Conservation (phyloP, 1,284 basidiomycete species). For the Ceratobasidium theobromae region DNA sequence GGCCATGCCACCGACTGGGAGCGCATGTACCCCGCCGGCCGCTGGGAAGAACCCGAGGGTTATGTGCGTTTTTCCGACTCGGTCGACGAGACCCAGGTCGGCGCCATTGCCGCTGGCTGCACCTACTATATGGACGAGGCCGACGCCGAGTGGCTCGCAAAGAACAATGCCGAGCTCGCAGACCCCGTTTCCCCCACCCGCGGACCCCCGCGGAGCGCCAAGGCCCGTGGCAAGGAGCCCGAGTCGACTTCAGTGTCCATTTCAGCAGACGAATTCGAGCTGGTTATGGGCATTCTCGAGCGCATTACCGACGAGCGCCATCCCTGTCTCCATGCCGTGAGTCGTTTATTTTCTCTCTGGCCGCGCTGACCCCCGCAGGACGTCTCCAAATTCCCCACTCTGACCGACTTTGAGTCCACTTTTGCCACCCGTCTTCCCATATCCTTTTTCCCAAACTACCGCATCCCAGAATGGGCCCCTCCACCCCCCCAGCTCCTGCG, state of each 20-base stretch:
- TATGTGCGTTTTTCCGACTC: conserved; percentile 88
- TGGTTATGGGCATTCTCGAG: conserved; percentile 94
- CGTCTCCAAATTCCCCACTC: conserved; percentile 60
- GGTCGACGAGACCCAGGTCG: conserved; percentile 72
- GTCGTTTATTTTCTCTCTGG: conserved; percentile 41
- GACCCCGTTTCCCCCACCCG: conserved; percentile 70
- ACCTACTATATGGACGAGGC: conserved; percentile 96
- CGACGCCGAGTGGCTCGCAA: conserved; percentile 91
- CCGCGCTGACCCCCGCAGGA: conserved; percentile 42
- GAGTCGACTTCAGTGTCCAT: conserved; percentile 60
- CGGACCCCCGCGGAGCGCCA: conserved; percentile 61
- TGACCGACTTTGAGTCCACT: conserved; percentile 75
- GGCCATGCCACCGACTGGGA: conserved; percentile 76
- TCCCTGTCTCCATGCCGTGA: conserved; percentile 87
- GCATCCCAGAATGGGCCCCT: conserved; percentile 63
- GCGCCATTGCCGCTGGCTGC: conserved; percentile 65
- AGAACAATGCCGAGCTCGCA: conserved; percentile 82
- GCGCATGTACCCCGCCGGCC: conserved; percentile 66
- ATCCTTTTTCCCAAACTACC: conserved; percentile 63
- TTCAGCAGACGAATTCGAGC: conserved; percentile 89
- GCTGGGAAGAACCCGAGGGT: conserved; percentile 75
- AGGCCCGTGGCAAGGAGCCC: conserved; percentile 76
- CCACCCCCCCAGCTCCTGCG: conserved; percentile 56
- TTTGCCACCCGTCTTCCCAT: conserved; percentile 61
- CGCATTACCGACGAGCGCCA: conserved; percentile 85